Evolutionary conservation across 2,329 filamentous ascomycete species (phyloP).

Genomic region (Sporothrix protearum): DNA sequence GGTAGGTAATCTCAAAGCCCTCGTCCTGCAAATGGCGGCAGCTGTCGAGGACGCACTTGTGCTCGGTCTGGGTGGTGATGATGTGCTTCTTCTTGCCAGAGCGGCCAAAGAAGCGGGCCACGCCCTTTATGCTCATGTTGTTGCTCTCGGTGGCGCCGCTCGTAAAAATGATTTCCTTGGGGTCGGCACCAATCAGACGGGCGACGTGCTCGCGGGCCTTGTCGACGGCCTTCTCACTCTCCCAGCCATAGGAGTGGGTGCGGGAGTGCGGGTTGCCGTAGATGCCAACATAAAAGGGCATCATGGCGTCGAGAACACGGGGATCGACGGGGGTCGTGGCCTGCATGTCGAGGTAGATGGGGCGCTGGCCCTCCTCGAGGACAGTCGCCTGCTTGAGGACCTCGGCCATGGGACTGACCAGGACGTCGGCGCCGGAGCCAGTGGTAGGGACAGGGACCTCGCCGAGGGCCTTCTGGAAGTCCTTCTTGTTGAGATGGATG

Average conservation of each 20-base stretch:
- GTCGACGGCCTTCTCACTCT: constrained; percentile 91
- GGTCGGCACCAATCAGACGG: constrained; percentile 81
- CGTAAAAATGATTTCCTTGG: constrained; percentile 98
- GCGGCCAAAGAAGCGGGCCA: constrained; percentile 89
- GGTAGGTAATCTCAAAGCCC: constrained; percentile 93
- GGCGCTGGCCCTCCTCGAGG: constrained; percentile 87
- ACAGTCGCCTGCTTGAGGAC: constrained; percentile 88
- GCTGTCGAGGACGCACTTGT: constrained; percentile 98
- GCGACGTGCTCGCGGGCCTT: constrained; percentile 80
- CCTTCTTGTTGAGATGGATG: constrained; percentile 81
- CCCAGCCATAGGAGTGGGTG: constrained; percentile 98
- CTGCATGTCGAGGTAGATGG: constrained; percentile 98
- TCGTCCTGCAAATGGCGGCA: constrained; percentile 96
- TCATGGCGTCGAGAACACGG: constrained; percentile 91
- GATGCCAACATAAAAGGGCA: constrained; percentile 86
- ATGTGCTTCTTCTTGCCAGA: constrained; percentile 97
- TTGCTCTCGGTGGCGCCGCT: constrained; percentile 98
- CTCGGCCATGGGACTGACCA: constrained; percentile 81
- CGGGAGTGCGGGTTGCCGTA: constrained; percentile 97
- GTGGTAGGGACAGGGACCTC: constrained; percentile 34
- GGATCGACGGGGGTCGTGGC: constrained; percentile 94
- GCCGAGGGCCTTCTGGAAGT: constrained; percentile 63
- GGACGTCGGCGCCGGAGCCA: constrained; percentile 50
- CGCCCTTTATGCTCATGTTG: constrained; percentile 99
- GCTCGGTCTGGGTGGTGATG: constrained; percentile 94